Base-by-base conservation (phyloP, 257 asterid species). In the Solanum ossicruentum region DNA sequence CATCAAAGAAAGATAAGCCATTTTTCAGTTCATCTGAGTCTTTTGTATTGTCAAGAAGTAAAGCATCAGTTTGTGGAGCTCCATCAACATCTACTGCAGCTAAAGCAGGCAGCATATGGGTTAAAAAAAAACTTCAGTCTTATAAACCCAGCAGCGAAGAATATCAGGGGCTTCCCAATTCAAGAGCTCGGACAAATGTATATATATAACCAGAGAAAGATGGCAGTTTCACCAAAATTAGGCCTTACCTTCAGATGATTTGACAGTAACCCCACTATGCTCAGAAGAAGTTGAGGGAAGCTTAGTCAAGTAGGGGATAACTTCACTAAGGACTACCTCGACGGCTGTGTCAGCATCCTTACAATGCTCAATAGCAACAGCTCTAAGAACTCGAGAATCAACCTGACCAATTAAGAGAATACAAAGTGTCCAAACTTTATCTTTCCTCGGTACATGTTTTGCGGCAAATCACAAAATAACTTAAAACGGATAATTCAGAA, bases 321-420 rank as follows among this genome's bases (percentile, higher is more conserved):
- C 88, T 85, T 95, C 97, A 67, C 60, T 91, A n/a, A 93, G 89
- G 43, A 96, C 97, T 21, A 90, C 92, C 87, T 72, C 90, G 52
- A 90, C 97, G 78, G 99, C 99, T 26, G 89, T 86, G 87, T 90
- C 91, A 18, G 83, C 87, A 87, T 96, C 98, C 84, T 90, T 91
- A 81, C 87, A 66, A 84, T 96, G 95, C 92, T 96, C 98, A 79
- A 93, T 86, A 16, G 99, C 93, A 88, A 92, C 98, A 84, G 98
- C 98, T 88, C 87, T 90, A 58, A 96, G 93, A 60, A 89, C 91
- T 82, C 98, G 94, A 69, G 84, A 43, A 88, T 96, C 99, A 89
- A 96, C 83, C 99, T 96, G 84, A 28, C 49, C 83, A 78, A 52
- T 16, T 17, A 78, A 78, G 65, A 54, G 23, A 28, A 78, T 21